Conservation (phyloP, 2,329 filamentous ascomycete genomes). For the Raffaelea arxii region DNA sequence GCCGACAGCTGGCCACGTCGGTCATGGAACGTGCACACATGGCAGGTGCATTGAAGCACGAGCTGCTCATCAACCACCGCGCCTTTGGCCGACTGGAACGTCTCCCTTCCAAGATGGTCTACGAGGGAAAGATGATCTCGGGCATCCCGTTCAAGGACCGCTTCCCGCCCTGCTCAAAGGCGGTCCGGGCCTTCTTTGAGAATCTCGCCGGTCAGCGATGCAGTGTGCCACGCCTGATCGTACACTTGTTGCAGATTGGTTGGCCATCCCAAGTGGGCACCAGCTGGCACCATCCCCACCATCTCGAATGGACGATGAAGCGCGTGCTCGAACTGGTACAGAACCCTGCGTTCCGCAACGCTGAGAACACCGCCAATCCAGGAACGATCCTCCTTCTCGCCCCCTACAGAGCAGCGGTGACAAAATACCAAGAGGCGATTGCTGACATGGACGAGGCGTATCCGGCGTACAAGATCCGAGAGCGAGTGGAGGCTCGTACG, state of each 20-base stretch:
- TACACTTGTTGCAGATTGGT: constrained; percentile 15
- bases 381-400: constrained; percentile 34
- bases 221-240: constrained; percentile 26
- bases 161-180: constrained; percentile 9
- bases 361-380: constrained; percentile 13
- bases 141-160: constrained; percentile 11
- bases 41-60: constrained; percentile 13
- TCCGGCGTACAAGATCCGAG: constrained; percentile 10
- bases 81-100: constrained; percentile 22
- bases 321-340: constrained; percentile 21
- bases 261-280: constrained; percentile 15
- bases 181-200: constrained; percentile 13
- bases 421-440: constrained; percentile 22
- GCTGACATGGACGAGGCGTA: constrained; percentile 17
- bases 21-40: constrained; percentile 18
- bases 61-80: constrained; percentile 20
- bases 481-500: constrained; percentile 29
- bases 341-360: constrained; percentile 22
- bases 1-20: constrained; percentile 14
- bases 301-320: constrained; percentile 27
- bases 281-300: constrained; percentile 30
- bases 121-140: constrained; percentile 27
- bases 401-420: constrained; percentile 29
- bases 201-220: constrained; percentile 9
- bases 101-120: constrained; percentile 32